These are phyloP conservation scores for Epichloe festucae DNA, from an alignment of 2,329 filamentous ascomycete species.

Conservation along the genomic window DNA sequence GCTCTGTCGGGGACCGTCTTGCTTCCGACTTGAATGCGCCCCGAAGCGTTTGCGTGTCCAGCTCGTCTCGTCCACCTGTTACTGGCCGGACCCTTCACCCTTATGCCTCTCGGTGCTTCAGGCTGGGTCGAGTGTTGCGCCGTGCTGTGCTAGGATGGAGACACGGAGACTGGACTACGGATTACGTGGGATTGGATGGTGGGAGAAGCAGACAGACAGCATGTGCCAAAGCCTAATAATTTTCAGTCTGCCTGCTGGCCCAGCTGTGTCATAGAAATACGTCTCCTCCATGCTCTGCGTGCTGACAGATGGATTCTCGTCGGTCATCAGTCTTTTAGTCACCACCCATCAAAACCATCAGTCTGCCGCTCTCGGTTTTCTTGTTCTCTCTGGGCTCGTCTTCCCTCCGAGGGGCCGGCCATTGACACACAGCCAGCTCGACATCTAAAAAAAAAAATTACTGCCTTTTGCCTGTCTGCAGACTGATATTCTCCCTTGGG, in stretches of 20 bases:
- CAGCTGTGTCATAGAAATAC: background rate
- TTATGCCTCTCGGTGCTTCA: too few relatives aligned
- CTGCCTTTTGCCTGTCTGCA: background rate
- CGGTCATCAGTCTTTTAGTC: background rate
- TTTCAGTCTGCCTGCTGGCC: background rate
- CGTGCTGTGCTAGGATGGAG: too few relatives aligned
- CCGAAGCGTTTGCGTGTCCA: background rate
- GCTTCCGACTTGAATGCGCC: background rate
- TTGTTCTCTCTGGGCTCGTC: background rate
- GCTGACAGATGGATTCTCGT: background rate
- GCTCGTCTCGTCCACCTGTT: background rate
- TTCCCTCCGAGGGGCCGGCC: too few relatives aligned
- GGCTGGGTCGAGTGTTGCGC: too few relatives aligned
- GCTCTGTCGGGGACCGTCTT: background rate
- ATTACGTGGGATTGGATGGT: background rate
- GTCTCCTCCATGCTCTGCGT: background rate
- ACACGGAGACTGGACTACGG: background rate
- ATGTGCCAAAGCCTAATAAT: constrained; percentile 1
- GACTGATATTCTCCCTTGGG: background rate
- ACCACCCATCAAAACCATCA: background rate
- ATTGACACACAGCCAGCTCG: background rate
- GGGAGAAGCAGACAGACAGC: background rate
- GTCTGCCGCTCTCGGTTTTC: background rate
- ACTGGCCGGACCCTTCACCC: background rate
- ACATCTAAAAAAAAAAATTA: background rate